A percentile compares a stretch with the other conserved stretches of the same genome.
phyloP scores from a whole-genome alignment of 345 rosid genomes.

The Eutrema heterophyllum region DNA sequence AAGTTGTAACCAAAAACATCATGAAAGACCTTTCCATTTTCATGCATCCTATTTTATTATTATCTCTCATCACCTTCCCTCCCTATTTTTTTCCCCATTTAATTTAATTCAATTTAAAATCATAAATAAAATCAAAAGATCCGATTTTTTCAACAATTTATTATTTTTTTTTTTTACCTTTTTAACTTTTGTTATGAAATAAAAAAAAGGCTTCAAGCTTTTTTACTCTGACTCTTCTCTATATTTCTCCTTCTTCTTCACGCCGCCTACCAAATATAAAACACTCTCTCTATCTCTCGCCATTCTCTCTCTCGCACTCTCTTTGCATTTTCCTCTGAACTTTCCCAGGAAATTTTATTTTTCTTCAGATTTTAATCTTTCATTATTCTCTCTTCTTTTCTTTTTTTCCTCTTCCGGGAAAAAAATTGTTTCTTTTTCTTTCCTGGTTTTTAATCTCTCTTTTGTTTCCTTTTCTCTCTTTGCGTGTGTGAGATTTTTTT shows the following conservation, averaged over 20 bases:
- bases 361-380: neutral
- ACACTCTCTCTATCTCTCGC: conserved; percentile 30
- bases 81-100: neutral
- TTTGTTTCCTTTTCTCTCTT: conserved; percentile 22
- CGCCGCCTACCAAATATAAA: conserved; percentile 62
- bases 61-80: neutral
- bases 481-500: conserved; percentile 29
- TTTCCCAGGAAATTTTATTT: conserved; percentile 8
- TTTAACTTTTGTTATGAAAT: neutral
- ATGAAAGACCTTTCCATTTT: conserved; percentile 34
- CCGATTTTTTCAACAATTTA: neutral
- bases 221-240: neutral
- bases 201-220: neutral
- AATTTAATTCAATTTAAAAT: neutral
- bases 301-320: conserved; percentile 34
- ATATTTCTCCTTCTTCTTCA: conserved; percentile 52
- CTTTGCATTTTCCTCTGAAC: conserved; percentile 30
- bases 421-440: neutral
- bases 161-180: neutral
- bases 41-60: conserved; percentile 18
- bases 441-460: conserved; percentile 19
- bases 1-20: conserved; percentile 15
- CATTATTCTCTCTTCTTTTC: conserved; percentile 22
- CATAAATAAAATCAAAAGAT: neutral
- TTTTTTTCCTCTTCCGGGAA: conserved; percentile 17